Evolutionary conservation across 192 early-diverging fungal species (phyloP), one percentile per base, ranked within the genome.

Genomic region (Gorgonomyces haynaldii): DNA sequence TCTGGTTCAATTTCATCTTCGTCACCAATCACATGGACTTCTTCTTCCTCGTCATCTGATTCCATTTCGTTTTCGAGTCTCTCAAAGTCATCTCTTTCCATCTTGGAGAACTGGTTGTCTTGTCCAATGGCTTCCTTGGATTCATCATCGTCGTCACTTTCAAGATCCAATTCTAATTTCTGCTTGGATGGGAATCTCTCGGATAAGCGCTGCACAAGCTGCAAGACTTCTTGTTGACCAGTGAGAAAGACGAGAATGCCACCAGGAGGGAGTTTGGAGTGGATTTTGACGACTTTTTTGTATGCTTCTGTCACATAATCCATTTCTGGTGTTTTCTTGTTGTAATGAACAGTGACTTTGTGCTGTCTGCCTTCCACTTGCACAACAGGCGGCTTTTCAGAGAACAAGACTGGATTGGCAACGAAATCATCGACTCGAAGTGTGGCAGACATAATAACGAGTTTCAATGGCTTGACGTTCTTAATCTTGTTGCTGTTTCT

Each of bases 401-500:
- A 2, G 58, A 96, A 96, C 17, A 99, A 67, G 2, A 73, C 64
- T 22, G 62, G 60, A 65, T 96, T 97, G 44, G 71, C 67, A 25
- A 83, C 88, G 61, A 99, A 96, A 61, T 97, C 96, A 51, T 91
- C 84, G 0, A 98, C 89, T n/a, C 89, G 78, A 48, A 99, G 65
- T 0, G 96, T 99, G 34, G 96, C 96, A 43, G 83, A 86, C 96
- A 99, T 99, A 51, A 99, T 93, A n/a, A 99, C 71, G 35, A 99
- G 62, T 62, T 86, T 85, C 3, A 98, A 69, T 13, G 92, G 90
- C 20, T 67, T 65, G 36, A 79, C 65, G 22, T 68, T 62, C 16
- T 21, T 29, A 7, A 74, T 52, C 49, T 66, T 69, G 8, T 64
- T 65, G 8, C 50, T 40, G 20, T 82, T 81, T 38, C 96, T 72